phyloP scores from a whole-genome alignment of 345 rosid genomes.

The Firmiana major region DNA sequence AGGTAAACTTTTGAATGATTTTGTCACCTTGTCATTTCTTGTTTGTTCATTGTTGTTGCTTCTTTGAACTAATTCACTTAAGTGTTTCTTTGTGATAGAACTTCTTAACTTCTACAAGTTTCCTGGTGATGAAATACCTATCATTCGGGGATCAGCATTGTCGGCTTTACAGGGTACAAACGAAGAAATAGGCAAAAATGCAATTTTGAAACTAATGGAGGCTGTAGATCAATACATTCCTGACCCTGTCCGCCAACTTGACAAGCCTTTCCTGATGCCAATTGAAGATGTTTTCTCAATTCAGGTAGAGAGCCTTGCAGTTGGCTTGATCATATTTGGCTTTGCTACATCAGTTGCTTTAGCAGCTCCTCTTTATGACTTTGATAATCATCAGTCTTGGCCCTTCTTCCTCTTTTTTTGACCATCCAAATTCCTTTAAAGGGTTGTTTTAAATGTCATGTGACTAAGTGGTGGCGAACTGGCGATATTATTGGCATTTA shows the following conservation, averaged over 20 bases:
- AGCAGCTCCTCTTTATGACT: neutral
- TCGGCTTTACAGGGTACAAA: slow-evolving; percentile 89
- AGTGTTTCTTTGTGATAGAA: slow-evolving; percentile 47
- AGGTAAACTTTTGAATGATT: slow-evolving; percentile 25
- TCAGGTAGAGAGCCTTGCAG: slow-evolving; percentile 46
- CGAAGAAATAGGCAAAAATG: slow-evolving; percentile 80
- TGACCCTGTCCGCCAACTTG: slow-evolving; percentile 90
- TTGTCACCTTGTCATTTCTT: neutral
- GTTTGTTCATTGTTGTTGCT: neutral
- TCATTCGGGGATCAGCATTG: slow-evolving; percentile 81
- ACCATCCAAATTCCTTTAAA: neutral
- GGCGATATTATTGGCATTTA: neutral
- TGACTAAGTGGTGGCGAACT: neutral
- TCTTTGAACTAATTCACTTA: slow-evolving; percentile 16
- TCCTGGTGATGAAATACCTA: slow-evolving; percentile 99
- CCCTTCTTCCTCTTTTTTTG: neutral
- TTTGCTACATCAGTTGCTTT: neutral
- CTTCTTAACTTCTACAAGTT: slow-evolving; percentile 98
- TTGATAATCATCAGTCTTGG: neutral
- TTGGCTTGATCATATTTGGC: neutral
- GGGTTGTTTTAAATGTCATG: neutral
- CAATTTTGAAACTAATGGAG: slow-evolving; percentile 91
- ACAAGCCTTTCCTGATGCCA: slow-evolving; percentile 96
- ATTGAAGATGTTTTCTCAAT: slow-evolving; percentile 99
- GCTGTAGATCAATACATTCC: slow-evolving; percentile 97